phyloP scores from a whole-genome alignment of 2,329 filamentous ascomycete species.

The Talaromyces sp. region DNA sequence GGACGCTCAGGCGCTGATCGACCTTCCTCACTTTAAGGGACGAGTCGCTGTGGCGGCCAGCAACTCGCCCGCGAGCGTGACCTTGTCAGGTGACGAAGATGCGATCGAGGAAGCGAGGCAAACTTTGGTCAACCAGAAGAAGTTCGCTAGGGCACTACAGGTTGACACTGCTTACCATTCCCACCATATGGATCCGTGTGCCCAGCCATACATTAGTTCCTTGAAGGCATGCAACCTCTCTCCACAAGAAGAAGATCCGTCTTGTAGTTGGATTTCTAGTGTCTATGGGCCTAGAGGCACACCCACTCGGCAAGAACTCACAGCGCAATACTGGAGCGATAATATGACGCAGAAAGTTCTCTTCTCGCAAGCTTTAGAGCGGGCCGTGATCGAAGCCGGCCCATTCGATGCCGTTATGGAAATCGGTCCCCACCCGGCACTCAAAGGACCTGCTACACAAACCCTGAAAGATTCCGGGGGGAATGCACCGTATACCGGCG shows the following conservation, averaged over 20 bases:
- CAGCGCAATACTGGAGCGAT: not conserved
- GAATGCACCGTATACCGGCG: no score
- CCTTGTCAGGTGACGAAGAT: slow-evolving; percentile 40
- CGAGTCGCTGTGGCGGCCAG: slow-evolving; percentile 29
- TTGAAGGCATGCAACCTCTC: slow-evolving; percentile 20
- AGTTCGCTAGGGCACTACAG: no score
- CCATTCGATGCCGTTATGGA: not conserved
- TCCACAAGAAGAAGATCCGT: slow-evolving; percentile 19
- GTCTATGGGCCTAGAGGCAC: no score
- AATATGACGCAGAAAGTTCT: not conserved
- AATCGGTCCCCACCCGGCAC: not conserved
- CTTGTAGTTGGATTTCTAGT: not conserved
- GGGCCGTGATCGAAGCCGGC: no score
- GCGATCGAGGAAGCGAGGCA: no score
- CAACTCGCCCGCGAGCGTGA: slow-evolving; percentile 42
- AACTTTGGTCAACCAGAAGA: slow-evolving; percentile 4
- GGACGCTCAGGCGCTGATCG: slow-evolving; percentile 3
- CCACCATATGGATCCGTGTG: no score
- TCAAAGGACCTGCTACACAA: not conserved
- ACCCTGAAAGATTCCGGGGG: not conserved
- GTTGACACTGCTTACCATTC: no score
- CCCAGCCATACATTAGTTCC: no score
- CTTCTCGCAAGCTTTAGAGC: not conserved
- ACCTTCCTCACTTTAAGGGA: slow-evolving; percentile 20
- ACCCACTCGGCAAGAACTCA: no score